Percentiles rank a stretch among this genome's conserved stretches.
Evolutionary conservation across 805 yeast genomes (phyloP).

Genomic region (Teunomyces atbi): DNA sequence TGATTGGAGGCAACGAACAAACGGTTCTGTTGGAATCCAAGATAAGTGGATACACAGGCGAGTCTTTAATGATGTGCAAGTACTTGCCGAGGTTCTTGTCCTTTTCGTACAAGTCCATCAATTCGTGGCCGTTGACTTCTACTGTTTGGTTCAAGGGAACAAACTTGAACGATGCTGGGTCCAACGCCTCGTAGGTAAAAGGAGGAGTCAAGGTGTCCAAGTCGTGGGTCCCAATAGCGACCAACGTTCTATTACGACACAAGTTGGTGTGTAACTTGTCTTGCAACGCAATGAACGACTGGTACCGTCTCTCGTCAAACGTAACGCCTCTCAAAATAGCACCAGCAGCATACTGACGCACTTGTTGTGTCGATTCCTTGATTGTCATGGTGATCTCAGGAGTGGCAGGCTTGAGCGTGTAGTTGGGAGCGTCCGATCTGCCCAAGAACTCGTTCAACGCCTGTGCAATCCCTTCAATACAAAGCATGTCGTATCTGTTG

Average conservation of each 20-base stretch:
- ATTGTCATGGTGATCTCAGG: constrained; percentile 68
- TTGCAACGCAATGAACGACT: constrained; percentile 92
- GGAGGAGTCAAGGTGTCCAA: constrained; percentile 76
- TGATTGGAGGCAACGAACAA: constrained; percentile 94
- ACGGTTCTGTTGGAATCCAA: constrained; percentile 73
- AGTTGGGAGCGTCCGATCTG: constrained; percentile 60
- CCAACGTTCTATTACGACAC: constrained; percentile 96
- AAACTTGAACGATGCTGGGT: constrained; percentile 74
- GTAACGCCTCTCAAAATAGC: constrained; percentile 85
- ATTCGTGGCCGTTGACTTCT: constrained; percentile 67
- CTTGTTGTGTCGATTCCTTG: constrained; percentile 64
- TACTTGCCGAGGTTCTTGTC: constrained; percentile 89
- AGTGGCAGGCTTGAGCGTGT: constrained; percentile 56
- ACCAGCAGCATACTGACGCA: constrained; percentile 93
- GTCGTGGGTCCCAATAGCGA: constrained; percentile 98
- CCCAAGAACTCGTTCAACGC: constrained; percentile 91
- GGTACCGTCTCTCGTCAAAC: constrained; percentile 83
- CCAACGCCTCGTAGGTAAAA: constrained; percentile 81
- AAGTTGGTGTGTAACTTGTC: constrained; percentile 93
- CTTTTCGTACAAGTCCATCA: constrained; percentile 86
- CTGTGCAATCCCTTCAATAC: constrained; percentile 97
- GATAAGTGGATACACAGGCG: constrained; percentile 89
- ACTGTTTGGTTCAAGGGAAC: constrained; percentile 71
- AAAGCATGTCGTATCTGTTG: constrained; percentile 95
- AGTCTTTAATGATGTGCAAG: constrained; percentile 81